Evolutionary conservation across 305 asterid species (phyloP), one percentile per base, ranked within the genome.

Genomic region (Ilex paraguariensis): DNA sequence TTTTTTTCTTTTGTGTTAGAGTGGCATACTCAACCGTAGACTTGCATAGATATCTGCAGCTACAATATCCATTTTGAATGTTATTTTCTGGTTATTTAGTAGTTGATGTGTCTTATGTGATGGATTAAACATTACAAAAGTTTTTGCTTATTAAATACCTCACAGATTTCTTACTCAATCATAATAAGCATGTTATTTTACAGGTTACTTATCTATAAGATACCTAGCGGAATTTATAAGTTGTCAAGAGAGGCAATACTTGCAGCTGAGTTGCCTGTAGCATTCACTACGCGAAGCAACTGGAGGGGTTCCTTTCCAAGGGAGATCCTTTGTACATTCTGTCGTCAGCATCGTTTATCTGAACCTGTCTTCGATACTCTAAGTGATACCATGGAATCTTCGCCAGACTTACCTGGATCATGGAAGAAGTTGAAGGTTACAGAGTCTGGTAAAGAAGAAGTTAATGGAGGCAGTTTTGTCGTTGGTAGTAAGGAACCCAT

Each of bases 251-350:
- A 87, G 60, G 90, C 97, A 73, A 67, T 85, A 56, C 83, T 87
- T 77, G 83, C 85, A 44, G 90, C 94, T 7, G 85, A 90, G 64
- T 74, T 92, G 82, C 98, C 98, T 60, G 59, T 63, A 66, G 74
- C 78, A 65, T 87, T 74, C 71, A 84, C 95, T 13, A 74, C 87
- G 48, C 83, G 76, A 77, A 75, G 69, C 82, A 85, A 80, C 57
- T 93, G 98, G 97, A 86, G 86, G 84, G 97, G 96, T 61, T 70
- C 87, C 63, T 73, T 79, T 40, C 98, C 96, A 4, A 90, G 85
- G 78, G 96, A 93, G 59, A 72, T 86, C 55, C 90, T 93, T 13
- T 74, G 76, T 68, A 75, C 95, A 63, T 86, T 93, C 63, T 90
- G 96, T 73, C 97, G 96, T 49, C 85, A 79, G 72, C 89, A 84